Percentiles rank a stretch among this genome's conserved stretches.
Conservation (phyloP, 176 grass and related monocot genomes). For the Oryza punctata region DNA sequence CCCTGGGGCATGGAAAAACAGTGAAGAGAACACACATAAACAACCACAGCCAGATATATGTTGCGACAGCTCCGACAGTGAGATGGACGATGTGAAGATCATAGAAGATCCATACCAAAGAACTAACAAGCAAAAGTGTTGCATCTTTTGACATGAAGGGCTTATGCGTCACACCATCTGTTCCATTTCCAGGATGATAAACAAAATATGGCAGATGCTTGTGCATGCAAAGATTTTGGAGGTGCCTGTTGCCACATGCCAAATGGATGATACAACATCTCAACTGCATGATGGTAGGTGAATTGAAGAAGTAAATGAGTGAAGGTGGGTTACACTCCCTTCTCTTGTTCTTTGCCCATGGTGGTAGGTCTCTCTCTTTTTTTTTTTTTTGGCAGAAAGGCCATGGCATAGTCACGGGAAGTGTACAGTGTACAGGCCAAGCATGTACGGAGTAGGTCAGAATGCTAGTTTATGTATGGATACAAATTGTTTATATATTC, state of each 20-base stretch:
- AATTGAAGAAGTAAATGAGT: neutral
- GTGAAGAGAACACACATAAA: neutral
- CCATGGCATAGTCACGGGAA: neutral
- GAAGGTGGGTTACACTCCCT: neutral
- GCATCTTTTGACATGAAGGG: slow-evolving; percentile 1
- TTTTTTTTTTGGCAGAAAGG: slow-evolving; percentile 16
- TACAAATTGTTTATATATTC: neutral
- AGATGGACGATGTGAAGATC: neutral
- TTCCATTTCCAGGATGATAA: neutral
- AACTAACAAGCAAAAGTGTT: accelerated
- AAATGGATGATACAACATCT: neutral
- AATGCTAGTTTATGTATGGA: slow-evolving; percentile 5
- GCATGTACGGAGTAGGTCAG: neutral
- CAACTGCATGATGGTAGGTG: neutral
- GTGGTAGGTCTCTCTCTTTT: neutral
- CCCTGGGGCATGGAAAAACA: neutral
- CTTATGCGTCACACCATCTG: neutral
- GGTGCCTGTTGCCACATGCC: neutral
- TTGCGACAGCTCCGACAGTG: slow-evolving; percentile 39
- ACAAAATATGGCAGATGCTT: neutral
- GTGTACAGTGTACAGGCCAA: slow-evolving; percentile 52
- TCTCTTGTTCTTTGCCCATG: neutral
- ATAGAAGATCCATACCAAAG: neutral
- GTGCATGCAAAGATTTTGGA: neutral
- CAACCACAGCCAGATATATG: neutral